These are phyloP conservation scores for Sonneratia alba DNA, from an alignment of 345 rosid species.

Conservation along the genomic window DNA sequence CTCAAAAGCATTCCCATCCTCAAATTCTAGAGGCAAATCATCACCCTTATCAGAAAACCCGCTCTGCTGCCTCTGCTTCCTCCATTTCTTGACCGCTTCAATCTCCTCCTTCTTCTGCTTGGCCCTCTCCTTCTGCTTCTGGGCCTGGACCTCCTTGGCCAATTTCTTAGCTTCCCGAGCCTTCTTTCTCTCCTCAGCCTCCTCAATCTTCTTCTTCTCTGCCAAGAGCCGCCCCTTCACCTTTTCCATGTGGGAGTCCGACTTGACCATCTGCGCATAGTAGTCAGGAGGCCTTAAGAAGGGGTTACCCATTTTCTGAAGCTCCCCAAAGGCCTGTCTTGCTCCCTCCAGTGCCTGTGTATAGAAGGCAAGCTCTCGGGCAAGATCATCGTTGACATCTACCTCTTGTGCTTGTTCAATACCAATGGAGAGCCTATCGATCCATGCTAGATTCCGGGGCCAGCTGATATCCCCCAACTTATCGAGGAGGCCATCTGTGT, in stretches of 20 bases:
- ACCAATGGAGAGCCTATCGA: conserved; percentile 52
- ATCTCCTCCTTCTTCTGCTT: conserved; percentile 64
- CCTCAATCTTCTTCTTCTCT: conserved; percentile 63
- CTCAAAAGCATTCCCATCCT: conserved; percentile 45
- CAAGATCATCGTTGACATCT: conserved; percentile 81
- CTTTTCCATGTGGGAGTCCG: conserved; percentile 71
- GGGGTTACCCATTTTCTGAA: conserved; percentile 46
- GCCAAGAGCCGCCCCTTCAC: conserved; percentile 65
- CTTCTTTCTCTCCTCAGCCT: conserved; percentile 84
- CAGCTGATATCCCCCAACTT: conserved; percentile 77
- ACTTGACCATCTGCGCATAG: conserved; percentile 84
- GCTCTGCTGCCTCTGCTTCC: conserved; percentile 83
- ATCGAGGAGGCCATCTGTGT: conserved; percentile 57
- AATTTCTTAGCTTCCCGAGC: conserved; percentile 69
- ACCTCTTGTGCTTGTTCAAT: conserved; percentile 58
- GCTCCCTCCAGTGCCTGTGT: conserved; percentile 77
- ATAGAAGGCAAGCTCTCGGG: conserved; percentile 64
- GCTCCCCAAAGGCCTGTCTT: conserved; percentile 48
- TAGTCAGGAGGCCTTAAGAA: conserved; percentile 79
- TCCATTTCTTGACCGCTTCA: conserved; percentile 75
- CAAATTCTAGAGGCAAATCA: conserved; percentile 51
- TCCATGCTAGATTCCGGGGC: conserved; percentile 66
- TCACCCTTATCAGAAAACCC: conserved; percentile 53
- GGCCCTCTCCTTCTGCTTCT: conserved; percentile 66
- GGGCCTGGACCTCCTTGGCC: conserved; percentile 73